A percentile compares a stretch with the other conserved stretches of the same genome.
These are phyloP conservation scores for Tylopilus felleus DNA, from an alignment of 768 basidiomycete genomes.

Conservation along the genomic window DNA sequence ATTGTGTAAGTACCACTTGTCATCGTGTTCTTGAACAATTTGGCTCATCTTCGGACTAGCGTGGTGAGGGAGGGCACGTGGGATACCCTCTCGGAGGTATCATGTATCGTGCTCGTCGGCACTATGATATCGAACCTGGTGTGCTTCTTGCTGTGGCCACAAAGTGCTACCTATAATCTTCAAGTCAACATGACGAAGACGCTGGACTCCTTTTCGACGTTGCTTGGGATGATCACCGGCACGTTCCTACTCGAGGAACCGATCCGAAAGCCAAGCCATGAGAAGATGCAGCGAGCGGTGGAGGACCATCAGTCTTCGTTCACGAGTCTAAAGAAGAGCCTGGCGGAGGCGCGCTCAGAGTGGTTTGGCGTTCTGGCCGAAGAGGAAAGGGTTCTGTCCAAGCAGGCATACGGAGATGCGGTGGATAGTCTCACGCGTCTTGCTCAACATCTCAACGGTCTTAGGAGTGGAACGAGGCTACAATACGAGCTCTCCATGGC, in stretches of 20 bases:
- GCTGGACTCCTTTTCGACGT: conserved; percentile 83
- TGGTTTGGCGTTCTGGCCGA: conserved; percentile 43
- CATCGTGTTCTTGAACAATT: not conserved
- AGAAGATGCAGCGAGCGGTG: conserved; percentile 74
- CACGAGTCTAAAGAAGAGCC: conserved; percentile 80
- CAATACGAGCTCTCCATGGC: conserved; percentile 81
- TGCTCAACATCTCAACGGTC: conserved; percentile 90
- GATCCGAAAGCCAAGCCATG: conserved; percentile 51
- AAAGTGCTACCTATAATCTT: conserved; percentile 77
- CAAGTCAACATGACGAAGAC: conserved; percentile 84
- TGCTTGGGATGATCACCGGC: conserved; percentile 75
- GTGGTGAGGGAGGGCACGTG: conserved; percentile 89
- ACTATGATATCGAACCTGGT: conserved; percentile 75
- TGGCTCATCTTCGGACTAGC: conserved; percentile 34
- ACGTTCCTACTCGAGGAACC: conserved; percentile 83
- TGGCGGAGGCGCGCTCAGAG: conserved; percentile 87
- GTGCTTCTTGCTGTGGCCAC: conserved; percentile 83
- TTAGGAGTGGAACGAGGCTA: conserved; percentile 78
- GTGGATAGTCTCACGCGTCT: conserved; percentile 84
- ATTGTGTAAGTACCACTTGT: conserved; percentile 55
- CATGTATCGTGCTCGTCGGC: conserved; percentile 76
- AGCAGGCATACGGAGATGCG: conserved; percentile 78
- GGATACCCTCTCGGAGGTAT: conserved; percentile 66
- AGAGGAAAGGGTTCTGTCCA: conserved; percentile 24
- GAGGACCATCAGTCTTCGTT: conserved; percentile 87